Evolutionary conservation across 306 rosid species (phyloP), one percentile per base, ranked within the genome.

Genomic region (Dryas octopetala): DNA sequence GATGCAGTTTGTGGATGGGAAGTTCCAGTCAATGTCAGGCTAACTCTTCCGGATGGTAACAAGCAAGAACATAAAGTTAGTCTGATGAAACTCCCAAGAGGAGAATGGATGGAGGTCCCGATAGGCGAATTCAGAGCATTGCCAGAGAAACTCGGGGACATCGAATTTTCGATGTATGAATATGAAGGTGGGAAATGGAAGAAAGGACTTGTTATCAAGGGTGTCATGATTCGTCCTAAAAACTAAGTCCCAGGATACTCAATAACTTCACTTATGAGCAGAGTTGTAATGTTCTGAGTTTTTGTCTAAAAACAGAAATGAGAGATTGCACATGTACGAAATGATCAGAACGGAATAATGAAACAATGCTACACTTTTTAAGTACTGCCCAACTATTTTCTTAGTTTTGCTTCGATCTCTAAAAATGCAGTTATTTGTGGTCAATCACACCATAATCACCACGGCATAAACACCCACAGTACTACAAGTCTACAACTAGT

Each of bases 181-280:
- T 52, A 76, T 76, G 89, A 82, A 5, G 74, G 76, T 62, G 91
- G 86, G 44, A n/a, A 13, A 2, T 91, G 98, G 97, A 94, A 91
- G 87, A 76, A 57, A 3, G 97, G 97, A 32, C 89, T 91, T 68
- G 2, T 88, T 70, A 76, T 91, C 79, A 86, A 82, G 85, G 97
- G 90, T 0, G 68, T 88, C 65, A 44, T 60, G 67, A 81, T 94
- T 79, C 87, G 75, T 19, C 86, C 97, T 41, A 86, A 85, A 77
- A 66, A 72, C 73, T 79, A 47, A 48, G 19, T 41, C 47, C 51
- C 19, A 71, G 40, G 7, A 4, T 19, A n/a, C 74, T n/a, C 12
- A 57, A 15, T 11, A 44, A 44, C 45, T 19, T 44, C 0, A 28
- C 45, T 71, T 45, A 45, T 47, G 58, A 14, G 58, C 4, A 6